Conservation (phyloP, 2,329 filamentous ascomycete species). For the Hypoxylon sp. region DNA sequence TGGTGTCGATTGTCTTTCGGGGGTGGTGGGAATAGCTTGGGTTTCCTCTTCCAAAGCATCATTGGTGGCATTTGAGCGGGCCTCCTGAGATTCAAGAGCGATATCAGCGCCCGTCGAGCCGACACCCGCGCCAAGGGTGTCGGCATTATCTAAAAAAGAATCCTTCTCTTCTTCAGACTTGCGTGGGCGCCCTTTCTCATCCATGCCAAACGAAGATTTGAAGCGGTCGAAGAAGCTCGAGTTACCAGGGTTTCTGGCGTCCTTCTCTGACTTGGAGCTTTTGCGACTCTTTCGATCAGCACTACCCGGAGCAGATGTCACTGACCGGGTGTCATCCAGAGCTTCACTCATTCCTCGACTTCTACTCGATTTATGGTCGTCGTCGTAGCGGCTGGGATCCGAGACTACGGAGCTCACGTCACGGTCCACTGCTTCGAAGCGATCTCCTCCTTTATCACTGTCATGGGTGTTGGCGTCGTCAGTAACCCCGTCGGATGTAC, state of each 20-base stretch:
- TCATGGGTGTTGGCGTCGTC: slow-evolving; percentile 47
- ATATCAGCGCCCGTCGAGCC: slow-evolving; percentile 63
- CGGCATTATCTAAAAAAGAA: slow-evolving; percentile 78
- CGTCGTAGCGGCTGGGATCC: slow-evolving; percentile 49
- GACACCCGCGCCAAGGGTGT: slow-evolving; percentile 74
- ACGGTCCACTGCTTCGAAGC: slow-evolving; percentile 51
- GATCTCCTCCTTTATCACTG: slow-evolving; percentile 50
- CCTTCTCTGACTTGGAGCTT: slow-evolving; percentile 42
- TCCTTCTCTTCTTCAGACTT: slow-evolving; percentile 54
- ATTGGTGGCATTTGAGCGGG: slow-evolving; percentile 57
- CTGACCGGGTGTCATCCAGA: slow-evolving; percentile 56
- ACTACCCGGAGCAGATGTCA: slow-evolving; percentile 52
- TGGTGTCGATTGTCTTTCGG: slow-evolving; percentile 33
- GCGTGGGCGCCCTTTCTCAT: slow-evolving; percentile 44
- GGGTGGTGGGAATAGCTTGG: slow-evolving; percentile 36
- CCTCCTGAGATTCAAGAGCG: slow-evolving; percentile 50
- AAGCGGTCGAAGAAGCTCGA: slow-evolving; percentile 60
- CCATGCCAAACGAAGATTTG: slow-evolving; percentile 52
- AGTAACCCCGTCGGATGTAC: slow-evolving; percentile 46
- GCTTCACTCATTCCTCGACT: slow-evolving; percentile 53
- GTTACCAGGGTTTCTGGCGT: slow-evolving; percentile 51
- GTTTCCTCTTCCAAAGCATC: slow-evolving; percentile 52
- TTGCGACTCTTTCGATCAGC: slow-evolving; percentile 41
- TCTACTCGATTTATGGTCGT: slow-evolving; percentile 48
- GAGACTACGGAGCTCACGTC: slow-evolving; percentile 60